Evolutionary conservation across 1,284 basidiomycete genomes (phyloP), one percentile per base, ranked within the genome.

Genomic region (Stereum hirsutum): DNA sequence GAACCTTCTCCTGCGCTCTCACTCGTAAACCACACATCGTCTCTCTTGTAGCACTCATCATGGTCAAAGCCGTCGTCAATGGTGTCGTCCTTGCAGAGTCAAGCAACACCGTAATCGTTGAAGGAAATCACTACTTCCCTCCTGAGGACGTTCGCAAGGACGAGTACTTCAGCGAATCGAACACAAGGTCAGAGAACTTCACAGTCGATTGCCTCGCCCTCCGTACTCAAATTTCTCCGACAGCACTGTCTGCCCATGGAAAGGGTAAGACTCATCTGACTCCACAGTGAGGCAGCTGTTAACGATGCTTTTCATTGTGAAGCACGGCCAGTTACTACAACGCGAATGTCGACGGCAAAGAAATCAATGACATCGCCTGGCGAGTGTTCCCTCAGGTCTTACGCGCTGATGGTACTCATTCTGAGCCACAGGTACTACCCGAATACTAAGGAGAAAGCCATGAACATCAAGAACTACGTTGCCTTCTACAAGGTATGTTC

Each of bases 61-160:
- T 73, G 69, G 66, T 70, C 48, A 73, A 68, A 59, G 77, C 70
- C 20, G 62, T 63, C 5, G 55, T 75, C 44, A 65, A 76, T 52
- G 72, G 69, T 28, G 62, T 59, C 19, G 61, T 74, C 30, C 65
- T 88, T 50, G 79, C 79, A 7, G 69, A 82, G 38, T 72, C 69
- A 7, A 60, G 66, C 46, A 58, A 64, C 0, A 78, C 79, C 0
- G 57, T 74, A 37, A 55, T 71, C 5, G 66, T 83, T 41, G 81
- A 84, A 53, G 69, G 68, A 6, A 83, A 80, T 51, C 74, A 81
- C 49, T 84, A 85, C 59, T 84, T 84, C 54, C 78, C 82, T 4
- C 73, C 74, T 0, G 55, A 63, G 4, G 62, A 70, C 5, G 62
- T 84, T 17, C n/a, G n/a, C n/a, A 65, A 67, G 31, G 63, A 54